Evolutionary conservation across 2,329 filamentous ascomycete genomes (phyloP).

Genomic region (Hypoxylon rubiginosum): DNA sequence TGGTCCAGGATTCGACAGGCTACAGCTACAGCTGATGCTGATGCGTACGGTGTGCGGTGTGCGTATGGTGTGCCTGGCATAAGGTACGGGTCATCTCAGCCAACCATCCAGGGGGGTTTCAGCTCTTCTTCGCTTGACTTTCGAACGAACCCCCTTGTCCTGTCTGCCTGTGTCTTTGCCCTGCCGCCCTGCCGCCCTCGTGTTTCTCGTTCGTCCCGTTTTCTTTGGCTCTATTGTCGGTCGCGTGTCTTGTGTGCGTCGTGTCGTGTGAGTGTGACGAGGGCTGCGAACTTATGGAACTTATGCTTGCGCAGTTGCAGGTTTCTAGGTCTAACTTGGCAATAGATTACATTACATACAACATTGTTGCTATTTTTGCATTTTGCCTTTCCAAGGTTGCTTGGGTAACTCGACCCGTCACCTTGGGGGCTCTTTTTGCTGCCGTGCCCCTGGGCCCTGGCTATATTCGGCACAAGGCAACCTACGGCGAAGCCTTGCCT

Average conservation of each 20-base stretch:
- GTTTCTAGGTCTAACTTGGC: constrained; percentile 17
- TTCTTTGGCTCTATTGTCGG: constrained; percentile 6
- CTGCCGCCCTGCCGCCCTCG: constrained; percentile 36
- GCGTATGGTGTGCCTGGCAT: constrained; percentile 26
- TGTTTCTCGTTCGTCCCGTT: constrained; percentile 28
- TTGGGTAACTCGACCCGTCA: constrained; percentile 26
- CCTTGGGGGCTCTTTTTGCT: constrained; percentile 26
- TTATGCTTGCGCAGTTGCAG: constrained; percentile 25
- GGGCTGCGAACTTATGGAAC: constrained; percentile 24
- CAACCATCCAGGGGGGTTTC: constrained; percentile 35
- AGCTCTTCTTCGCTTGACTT: constrained; percentile 27
- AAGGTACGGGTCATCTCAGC: constrained; percentile 29
- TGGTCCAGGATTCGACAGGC: constrained; percentile 1
- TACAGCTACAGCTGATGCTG: no score
- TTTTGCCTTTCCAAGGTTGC: constrained; percentile 11
- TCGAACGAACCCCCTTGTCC: constrained; percentile 17
- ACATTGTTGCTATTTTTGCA: constrained; percentile 22
- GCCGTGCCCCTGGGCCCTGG: constrained; percentile 16
- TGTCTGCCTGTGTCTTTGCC: constrained; percentile 13
- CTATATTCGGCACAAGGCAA: constrained; percentile 35
- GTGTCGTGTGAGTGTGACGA: constrained; percentile 36
- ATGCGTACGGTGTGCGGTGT: constrained; percentile 1
- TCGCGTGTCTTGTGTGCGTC: background rate
- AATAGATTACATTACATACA: constrained; percentile 17
- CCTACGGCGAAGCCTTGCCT: constrained; percentile 20